Conservation (phyloP, 352 stramenopile species). For the Pelagophyceae sp. region DNA sequence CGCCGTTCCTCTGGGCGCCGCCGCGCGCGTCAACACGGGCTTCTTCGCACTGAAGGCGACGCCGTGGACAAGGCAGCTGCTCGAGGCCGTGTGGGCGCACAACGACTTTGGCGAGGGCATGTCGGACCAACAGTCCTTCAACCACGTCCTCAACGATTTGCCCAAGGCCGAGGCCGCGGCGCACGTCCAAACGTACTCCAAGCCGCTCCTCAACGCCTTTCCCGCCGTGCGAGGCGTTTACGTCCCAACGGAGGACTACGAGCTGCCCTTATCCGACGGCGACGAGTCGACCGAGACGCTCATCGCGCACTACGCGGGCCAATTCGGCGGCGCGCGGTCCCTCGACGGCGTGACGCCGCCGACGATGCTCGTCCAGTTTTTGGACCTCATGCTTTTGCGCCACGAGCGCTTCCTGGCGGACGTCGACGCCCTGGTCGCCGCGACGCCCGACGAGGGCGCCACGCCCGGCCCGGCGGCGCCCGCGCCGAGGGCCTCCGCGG, state of each 20-base stretch:
- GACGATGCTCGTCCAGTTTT: slow-evolving; percentile 18
- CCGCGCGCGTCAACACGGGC: slow-evolving; percentile 17
- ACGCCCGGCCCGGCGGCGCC: neutral
- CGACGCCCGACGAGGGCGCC: neutral
- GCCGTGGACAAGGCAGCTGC: neutral
- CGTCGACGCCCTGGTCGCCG: neutral
- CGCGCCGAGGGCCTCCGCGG: neutral
- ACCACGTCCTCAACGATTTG: neutral
- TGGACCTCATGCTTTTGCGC: slow-evolving; percentile 1
- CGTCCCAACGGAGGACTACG: slow-evolving; percentile 9
- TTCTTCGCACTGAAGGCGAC: slow-evolving; percentile 14
- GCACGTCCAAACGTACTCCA: neutral
- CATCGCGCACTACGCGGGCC: slow-evolving; percentile 11
- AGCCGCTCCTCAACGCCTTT: slow-evolving; percentile 19
- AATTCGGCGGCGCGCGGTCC: slow-evolving; percentile 7
- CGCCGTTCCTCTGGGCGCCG: neutral
- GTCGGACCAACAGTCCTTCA: slow-evolving; percentile 15
- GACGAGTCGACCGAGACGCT: neutral
- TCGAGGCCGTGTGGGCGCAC: slow-evolving; percentile 14
- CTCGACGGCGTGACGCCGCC: slow-evolving; percentile 3
- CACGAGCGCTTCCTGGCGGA: neutral
- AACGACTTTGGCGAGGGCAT: slow-evolving; percentile 13
- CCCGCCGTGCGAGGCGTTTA: neutral
- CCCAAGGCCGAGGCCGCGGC: neutral
- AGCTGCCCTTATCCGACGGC: neutral